These are phyloP conservation scores for Cercospora sp. DNA, from an alignment of 2,329 filamentous ascomycete genomes.

Conservation along the genomic window DNA sequence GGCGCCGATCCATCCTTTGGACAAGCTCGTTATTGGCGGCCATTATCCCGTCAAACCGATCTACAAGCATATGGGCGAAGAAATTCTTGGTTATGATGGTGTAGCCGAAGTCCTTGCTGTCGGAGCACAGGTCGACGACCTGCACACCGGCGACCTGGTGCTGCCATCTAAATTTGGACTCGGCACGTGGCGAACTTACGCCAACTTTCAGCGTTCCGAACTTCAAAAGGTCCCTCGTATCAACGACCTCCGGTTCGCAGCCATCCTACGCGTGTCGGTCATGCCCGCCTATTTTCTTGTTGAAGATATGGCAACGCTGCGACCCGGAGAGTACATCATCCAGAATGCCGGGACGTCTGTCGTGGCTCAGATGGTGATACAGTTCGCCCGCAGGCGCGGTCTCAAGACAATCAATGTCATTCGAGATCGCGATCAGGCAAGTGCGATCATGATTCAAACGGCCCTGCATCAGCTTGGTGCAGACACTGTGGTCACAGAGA, in stretches of 20 bases:
- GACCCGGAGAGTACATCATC: slow-evolving; percentile 32
- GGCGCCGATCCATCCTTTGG: slow-evolving; percentile 2
- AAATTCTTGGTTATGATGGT: neutral
- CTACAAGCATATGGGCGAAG: neutral
- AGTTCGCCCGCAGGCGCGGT: slow-evolving; percentile 27
- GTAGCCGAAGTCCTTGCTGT: neutral
- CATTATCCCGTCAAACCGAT: neutral
- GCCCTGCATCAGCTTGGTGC: neutral
- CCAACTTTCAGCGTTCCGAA: neutral
- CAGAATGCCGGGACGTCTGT: slow-evolving; percentile 28
- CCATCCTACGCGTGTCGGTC: neutral
- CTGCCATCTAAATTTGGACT: neutral
- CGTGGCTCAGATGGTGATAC: slow-evolving; percentile 29
- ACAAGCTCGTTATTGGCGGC: neutral
- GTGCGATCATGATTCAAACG: neutral
- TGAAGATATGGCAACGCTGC: slow-evolving; percentile 12
- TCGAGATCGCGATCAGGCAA: slow-evolving; percentile 20
- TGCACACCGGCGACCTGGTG: neutral
- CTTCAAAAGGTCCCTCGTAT: neutral
- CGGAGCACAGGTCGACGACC: neutral
- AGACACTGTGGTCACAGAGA: slow-evolving; percentile 12
- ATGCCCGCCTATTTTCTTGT: neutral
- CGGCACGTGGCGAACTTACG: neutral
- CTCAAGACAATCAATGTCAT: slow-evolving; percentile 24
- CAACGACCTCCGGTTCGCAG: neutral